These are phyloP conservation scores for Oryza punctata DNA, from an alignment of 176 grass and related monocot genomes.

Conservation along the genomic window DNA sequence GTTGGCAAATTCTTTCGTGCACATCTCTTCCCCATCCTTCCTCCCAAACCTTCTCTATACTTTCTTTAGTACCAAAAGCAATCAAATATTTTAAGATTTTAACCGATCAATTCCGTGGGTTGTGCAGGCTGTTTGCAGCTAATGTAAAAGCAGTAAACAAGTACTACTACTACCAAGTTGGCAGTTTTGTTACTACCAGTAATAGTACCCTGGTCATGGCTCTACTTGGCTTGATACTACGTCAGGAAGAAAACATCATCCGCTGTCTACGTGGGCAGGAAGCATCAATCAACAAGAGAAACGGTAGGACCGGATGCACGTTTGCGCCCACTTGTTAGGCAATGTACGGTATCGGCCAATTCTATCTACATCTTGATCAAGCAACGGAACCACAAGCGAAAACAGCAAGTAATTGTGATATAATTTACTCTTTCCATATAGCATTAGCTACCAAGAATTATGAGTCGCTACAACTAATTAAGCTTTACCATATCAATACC, in stretches of 20 bases:
- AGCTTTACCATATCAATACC: conserved; percentile 49
- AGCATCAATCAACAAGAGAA: conserved; percentile 42
- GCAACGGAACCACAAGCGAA: neutral
- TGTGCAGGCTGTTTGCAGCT: conserved; percentile 8
- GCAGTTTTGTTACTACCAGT: neutral
- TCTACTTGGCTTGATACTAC: neutral
- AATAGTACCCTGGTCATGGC: neutral
- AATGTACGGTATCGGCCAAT: neutral
- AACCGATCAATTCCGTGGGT: conserved; percentile 1
- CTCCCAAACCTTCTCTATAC: neutral
- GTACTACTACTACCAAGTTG: conserved; percentile 24
- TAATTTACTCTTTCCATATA: conserved; percentile 62
- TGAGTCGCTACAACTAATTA: conserved; percentile 48
- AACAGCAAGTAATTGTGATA: conserved; percentile 13
- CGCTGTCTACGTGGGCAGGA: conserved; percentile 40
- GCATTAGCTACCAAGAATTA: conserved; percentile 54
- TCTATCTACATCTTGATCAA: conserved; percentile 23
- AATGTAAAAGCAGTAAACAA: neutral
- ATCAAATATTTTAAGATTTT: conserved; percentile 1
- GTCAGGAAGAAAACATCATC: conserved; percentile 28
- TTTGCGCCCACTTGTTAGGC: conserved; percentile 40
- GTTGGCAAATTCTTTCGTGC: conserved; percentile 41
- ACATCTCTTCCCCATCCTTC: neutral
- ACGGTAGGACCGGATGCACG: conserved; percentile 28
- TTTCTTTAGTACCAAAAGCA: neutral